Evolutionary conservation across 139 green algal species (phyloP), one percentile per base, ranked within the genome.

Genomic region (Pseudopediastrum boryanum): DNA sequence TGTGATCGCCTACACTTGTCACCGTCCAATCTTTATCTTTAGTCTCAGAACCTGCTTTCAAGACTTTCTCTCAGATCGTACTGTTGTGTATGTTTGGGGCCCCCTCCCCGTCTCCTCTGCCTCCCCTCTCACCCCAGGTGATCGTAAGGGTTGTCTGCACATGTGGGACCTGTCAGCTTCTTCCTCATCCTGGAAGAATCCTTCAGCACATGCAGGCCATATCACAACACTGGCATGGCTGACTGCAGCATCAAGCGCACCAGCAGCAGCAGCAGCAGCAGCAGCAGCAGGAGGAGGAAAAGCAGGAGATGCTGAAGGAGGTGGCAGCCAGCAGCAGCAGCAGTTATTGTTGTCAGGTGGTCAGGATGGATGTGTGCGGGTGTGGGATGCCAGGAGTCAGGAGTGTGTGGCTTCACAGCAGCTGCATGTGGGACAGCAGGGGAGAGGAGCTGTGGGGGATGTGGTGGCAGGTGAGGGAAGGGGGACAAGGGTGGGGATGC

Each of bases 151-250:
- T 2, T 27, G 70, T 38, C 12, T 94, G 36, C 66, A 89, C 31
- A 64, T 89, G 38, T 95, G 89, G 89, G 91, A 94, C 59, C 33
- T 90, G 3, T 27, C 7, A 0, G 43, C 59, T 2, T 79, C 36
- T 6, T 48, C 61, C 61, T 59, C 65, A 74, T 2, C 71, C 75
- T 19, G 89, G 82, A 84, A 75, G 65, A 61, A 73, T 87, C 19
- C 78, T 87, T 73, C 78, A 84, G 83, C 87, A 76, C 85, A 90
- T 68, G 44, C 79, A 33, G 93, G 93, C 0, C 93, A 95, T 75
- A 72, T 95, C 50, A 97, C 92, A 36, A 82, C 91, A 5, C 78
- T 97, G 29, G 75, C 77, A 1, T 94, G 88, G 88, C 31, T 43
- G 82, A 81, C 36, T 25, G 43, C 31, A 19, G 73, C 52, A 73